Evolutionary conservation across 305 asterid species (phyloP).

Genomic region (Rubia balearica): DNA sequence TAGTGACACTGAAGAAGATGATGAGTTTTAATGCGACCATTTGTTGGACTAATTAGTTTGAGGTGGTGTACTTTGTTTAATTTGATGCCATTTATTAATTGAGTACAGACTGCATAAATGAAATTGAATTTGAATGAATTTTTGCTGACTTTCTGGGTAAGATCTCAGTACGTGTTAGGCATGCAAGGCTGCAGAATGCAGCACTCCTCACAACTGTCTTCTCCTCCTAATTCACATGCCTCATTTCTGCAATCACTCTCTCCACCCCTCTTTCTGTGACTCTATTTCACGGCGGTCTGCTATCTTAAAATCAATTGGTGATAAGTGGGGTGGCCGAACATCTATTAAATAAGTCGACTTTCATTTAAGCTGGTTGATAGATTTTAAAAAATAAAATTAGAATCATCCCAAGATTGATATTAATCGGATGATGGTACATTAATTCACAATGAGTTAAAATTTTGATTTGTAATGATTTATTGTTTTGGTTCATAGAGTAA

Average conservation of each 20-base stretch:
- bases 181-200: constrained; percentile 26
- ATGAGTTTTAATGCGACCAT: constrained; percentile 8
- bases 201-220: constrained; percentile 16
- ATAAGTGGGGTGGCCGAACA: too few species aligned
- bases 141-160: constrained; percentile 3
- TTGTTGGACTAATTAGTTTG: constrained; percentile 1
- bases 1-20: constrained; percentile 2
- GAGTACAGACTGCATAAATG: too few species aligned
- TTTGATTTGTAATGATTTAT: not conserved
- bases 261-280: too few species aligned
- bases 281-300: fast-evolving
- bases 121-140: not conserved
- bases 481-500: not conserved
- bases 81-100: not conserved
- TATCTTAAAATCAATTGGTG: too few species aligned
- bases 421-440: not conserved
- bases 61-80: not conserved
- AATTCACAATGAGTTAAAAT: not conserved
- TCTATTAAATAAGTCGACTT: too few species aligned
- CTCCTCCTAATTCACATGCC: constrained; percentile 22
- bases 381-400: too few species aligned
- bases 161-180: constrained; percentile 30
- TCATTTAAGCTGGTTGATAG: too few species aligned
- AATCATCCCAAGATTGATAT: too few species aligned
- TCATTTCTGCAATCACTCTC: constrained; percentile 6